Base-by-base conservation (phyloP, 257 asterid species). In the Rauvolfia tetraphylla region DNA sequence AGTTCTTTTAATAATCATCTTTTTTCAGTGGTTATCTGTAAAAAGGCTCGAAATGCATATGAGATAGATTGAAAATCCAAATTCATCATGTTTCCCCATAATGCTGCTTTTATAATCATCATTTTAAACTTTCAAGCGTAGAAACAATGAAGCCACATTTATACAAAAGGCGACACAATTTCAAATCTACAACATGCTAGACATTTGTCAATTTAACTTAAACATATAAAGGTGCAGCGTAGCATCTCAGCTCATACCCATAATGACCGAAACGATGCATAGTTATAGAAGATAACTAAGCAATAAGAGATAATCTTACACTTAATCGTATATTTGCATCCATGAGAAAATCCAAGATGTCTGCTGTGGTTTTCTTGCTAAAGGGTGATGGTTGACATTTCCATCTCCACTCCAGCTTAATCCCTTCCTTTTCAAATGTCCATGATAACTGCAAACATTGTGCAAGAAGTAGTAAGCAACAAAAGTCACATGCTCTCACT, bases 381-480 rank as follows among this genome's bases (percentile, higher is more conserved):
- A 86, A 41, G 5, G 80, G 63, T 27, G 96, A 86, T 71, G 90
- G 92, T 67, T 90, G 93, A 81, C 97, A 90, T 71, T 92, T 95
- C 98, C 98, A 94, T 74, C 97, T 91, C 98, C 99, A 92, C 80
- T 95, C 99, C 77, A 95, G 85, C 82, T 90, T 91, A n/a, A 86
- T 90, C 48, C 96, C 96, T 87, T 88, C 96, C 86, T 89, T 95
- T 90, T 90, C 94, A 83, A 92, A 92, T 53, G 97, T 90, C 93
- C 96, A 94, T 25, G 98, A 86, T 77, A 94, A 82, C 98, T 94
- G 86, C 82, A 83, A 10, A 72, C 46, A 68, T 17, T 81, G 58
- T 33, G 67, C 31, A 22, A 72, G 1, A 79, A 57, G 48, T 22
- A 71, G 3, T 38, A 65, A 63, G 56, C 62, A 51, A 66, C 25